phyloP scores from a whole-genome alignment of 1,284 basidiomycete species.

The Hypsizygus ulmarius region DNA sequence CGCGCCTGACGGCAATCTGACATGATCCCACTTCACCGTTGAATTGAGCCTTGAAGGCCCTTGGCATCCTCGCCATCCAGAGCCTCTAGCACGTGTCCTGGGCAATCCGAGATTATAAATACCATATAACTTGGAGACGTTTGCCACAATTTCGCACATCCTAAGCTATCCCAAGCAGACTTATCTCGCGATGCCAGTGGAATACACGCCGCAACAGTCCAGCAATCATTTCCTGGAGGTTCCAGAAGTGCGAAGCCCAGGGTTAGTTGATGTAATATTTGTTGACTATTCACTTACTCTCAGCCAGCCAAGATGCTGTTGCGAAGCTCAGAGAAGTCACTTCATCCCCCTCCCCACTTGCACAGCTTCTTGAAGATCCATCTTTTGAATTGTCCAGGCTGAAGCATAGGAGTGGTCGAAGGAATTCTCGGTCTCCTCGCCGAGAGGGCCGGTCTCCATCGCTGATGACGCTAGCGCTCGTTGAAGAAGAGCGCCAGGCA shows the following conservation, averaged over 20 bases:
- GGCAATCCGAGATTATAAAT: too few relatives aligned
- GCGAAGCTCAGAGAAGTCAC: conserved; percentile 30
- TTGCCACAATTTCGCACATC: too few relatives aligned
- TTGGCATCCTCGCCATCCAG: too few relatives aligned
- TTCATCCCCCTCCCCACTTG: conserved; percentile 31
- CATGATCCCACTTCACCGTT: too few relatives aligned
- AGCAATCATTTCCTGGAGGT: conserved; percentile 5
- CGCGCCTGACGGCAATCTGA: too few relatives aligned
- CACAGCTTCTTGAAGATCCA: conserved; percentile 31
- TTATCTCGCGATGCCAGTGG: conserved; percentile 6
- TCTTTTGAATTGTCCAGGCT: conserved; percentile 16
- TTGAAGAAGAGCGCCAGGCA: conserved; percentile 62
- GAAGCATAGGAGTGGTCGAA: conserved; percentile 18
- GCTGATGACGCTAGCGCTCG: conserved; percentile 36
- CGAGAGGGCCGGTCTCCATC: conserved; percentile 29
- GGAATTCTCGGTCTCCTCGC: conserved; percentile 25
- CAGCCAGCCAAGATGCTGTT: conserved; percentile 23
- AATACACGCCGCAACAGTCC: neutral
- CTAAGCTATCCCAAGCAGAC: neutral
- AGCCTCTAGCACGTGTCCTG: too few relatives aligned
- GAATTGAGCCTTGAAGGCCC: too few relatives aligned
- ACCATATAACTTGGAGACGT: too few relatives aligned
- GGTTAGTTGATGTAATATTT: conserved; percentile 6
- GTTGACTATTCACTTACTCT: neutral
- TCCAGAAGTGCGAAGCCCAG: conserved; percentile 1